Conservation (phyloP, 805 yeast genomes). For the Yamadazyma scolyti region DNA sequence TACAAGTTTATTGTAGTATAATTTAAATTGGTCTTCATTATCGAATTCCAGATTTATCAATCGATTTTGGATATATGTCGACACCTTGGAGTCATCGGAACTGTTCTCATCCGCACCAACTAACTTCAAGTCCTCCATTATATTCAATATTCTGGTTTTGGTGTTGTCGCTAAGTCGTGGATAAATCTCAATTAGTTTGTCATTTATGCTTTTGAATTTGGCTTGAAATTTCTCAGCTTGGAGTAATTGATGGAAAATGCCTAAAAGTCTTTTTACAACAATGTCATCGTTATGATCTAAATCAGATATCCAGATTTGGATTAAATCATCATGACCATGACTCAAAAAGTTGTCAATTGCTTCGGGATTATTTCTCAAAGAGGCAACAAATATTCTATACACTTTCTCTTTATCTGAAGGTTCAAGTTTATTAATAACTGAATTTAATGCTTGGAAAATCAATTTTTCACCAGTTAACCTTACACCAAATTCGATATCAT, state of each 20-base stretch:
- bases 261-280: conserved; percentile 46
- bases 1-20: conserved; percentile 33
- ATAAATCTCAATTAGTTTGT: conserved; percentile 20
- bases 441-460: conserved; percentile 27
- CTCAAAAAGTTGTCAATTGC: conserved; percentile 42
- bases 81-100: conserved; percentile 12
- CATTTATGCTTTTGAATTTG: conserved; percentile 19
- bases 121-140: conserved; percentile 42
- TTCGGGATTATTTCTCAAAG: conserved; percentile 71
- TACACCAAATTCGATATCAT: conserved; percentile 61
- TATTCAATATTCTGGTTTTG: conserved; percentile 39
- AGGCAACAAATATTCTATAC: conserved; percentile 58
- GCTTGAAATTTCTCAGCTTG: conserved; percentile 31
- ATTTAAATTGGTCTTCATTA: conserved; percentile 36
- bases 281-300: conserved; percentile 19
- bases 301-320: conserved; percentile 6
- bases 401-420: conserved; percentile 39
- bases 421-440: conserved; percentile 13
- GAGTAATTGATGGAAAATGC: conserved; percentile 47
- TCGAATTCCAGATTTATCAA: conserved; percentile 17
- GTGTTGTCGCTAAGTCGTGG: conserved; percentile 25
- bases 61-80: conserved; percentile 32
- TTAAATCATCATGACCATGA: conserved; percentile 16
- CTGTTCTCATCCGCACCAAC: conserved; percentile 20
- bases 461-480: conserved; percentile 36